phyloP scores from a whole-genome alignment of 306 rosid genomes.

The Alnus glutinosa region DNA sequence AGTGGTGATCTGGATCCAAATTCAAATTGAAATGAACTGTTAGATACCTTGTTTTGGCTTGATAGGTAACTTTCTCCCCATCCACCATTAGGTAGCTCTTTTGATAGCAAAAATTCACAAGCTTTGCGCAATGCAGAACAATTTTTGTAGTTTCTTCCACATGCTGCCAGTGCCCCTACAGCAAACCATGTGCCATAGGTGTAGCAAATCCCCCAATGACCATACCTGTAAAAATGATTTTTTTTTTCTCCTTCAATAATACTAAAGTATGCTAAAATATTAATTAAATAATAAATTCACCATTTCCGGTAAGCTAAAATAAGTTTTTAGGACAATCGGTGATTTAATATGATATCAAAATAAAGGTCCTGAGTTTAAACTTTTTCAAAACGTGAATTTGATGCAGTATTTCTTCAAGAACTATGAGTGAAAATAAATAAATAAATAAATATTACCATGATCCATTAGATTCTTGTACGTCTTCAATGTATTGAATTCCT shows the following conservation, averaged over 20 bases:
- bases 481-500: constrained; percentile 47
- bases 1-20: not conserved
- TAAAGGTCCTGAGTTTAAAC: too few species aligned
- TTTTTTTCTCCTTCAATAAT: too few species aligned
- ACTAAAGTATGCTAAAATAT: too few species aligned
- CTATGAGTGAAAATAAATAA: too few species aligned
- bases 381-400: too few species aligned
- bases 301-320: too few species aligned
- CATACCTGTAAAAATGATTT: constrained; percentile 47
- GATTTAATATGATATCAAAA: too few species aligned
- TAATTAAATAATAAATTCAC: too few species aligned
- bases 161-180: constrained; percentile 47
- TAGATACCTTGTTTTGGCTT: constrained; percentile 53
- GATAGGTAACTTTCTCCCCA: constrained; percentile 90
- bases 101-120: constrained; percentile 57
- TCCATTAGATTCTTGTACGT: constrained; percentile 59
- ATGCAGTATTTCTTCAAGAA: too few species aligned
- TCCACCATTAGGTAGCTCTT: constrained; percentile 67
- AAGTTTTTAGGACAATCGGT: too few species aligned
- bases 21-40: constrained; percentile 9
- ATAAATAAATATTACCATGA: constrained; percentile 50
- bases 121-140: constrained; percentile 53
- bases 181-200: constrained; percentile 79
- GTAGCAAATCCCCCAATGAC: constrained; percentile 83
- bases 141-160: constrained; percentile 43